Conservation (phyloP, 139 green algal species). For the Chlamydomonas sphaeroides region DNA sequence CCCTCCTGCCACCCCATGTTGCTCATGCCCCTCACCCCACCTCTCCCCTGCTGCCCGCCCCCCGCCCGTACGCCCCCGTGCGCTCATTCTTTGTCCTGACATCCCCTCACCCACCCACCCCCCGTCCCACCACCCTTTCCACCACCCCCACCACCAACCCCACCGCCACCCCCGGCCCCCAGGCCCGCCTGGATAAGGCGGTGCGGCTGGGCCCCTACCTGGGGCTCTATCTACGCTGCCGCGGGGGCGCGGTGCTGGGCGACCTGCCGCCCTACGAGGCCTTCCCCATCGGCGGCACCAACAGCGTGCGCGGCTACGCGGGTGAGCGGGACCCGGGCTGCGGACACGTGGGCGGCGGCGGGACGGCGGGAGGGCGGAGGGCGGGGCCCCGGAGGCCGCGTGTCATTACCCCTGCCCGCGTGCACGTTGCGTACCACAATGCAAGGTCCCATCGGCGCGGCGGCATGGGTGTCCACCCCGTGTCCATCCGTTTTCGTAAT, state of each 20-base stretch:
- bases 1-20: too few species aligned
- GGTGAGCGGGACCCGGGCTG: too few species aligned
- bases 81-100: background rate
- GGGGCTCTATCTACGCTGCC: conserved; percentile 57
- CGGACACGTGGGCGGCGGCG: too few species aligned
- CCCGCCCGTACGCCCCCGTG: conserved; percentile 13
- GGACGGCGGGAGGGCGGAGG: too few species aligned
- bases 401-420: too few species aligned
- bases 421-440: too few species aligned
- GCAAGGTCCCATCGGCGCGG: too few species aligned
- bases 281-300: conserved; percentile 95
- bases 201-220: conserved; percentile 63
- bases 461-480: too few species aligned
- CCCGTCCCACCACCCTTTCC: background rate
- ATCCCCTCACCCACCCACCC: background rate
- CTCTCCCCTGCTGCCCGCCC: conserved; percentile 30
- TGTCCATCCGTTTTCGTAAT: too few species aligned
- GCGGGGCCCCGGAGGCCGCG: too few species aligned
- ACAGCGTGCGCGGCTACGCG: conserved; percentile 88
- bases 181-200: conserved; percentile 68
- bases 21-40: background rate
- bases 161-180: background rate
- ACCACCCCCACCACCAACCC: background rate
- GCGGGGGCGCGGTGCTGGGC: conserved; percentile 78
- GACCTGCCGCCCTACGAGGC: conserved; percentile 98